These are phyloP conservation scores for Chaetothyriales sp. DNA, from an alignment of 2,329 filamentous ascomycete genomes.

Conservation along the genomic window DNA sequence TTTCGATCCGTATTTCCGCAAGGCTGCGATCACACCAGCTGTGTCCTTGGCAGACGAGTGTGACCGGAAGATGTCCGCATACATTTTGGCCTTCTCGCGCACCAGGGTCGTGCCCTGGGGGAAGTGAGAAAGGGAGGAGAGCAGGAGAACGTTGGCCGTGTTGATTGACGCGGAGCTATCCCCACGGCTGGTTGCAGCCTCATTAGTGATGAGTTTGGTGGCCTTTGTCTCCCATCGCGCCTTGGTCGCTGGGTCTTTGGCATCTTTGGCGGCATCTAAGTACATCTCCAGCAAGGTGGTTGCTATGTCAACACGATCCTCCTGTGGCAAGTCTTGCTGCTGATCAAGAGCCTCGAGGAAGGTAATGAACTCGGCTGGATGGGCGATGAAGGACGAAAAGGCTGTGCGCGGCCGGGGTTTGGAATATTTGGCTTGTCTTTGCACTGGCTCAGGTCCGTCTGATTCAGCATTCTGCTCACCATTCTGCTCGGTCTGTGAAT, in stretches of 20 bases:
- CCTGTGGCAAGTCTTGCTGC: conserved; percentile 52
- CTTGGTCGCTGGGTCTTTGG: conserved; percentile 46
- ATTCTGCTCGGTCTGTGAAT: conserved; percentile 26
- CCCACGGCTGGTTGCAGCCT: not conserved
- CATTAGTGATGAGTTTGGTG: conserved; percentile 68
- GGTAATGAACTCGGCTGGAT: conserved; percentile 75
- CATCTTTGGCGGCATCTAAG: conserved; percentile 67
- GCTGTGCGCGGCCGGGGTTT: conserved; percentile 72
- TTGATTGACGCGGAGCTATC: conserved; percentile 50
- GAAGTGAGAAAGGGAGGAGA: conserved; percentile 86
- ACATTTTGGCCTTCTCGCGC: conserved; percentile 78
- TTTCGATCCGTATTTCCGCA: conserved; percentile 79
- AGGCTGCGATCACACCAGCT: conserved; percentile 69
- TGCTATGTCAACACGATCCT: conserved; percentile 72
- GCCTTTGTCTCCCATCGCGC: conserved; percentile 82
- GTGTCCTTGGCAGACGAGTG: conserved; percentile 90
- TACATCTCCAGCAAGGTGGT: conserved; percentile 98
- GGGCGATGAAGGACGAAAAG: conserved; percentile 93
- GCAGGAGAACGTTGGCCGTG: conserved; percentile 79
- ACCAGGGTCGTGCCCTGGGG: conserved; percentile 80
- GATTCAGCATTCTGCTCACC: conserved; percentile 18
- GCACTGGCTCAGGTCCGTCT: conserved; percentile 24
- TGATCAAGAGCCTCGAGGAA: conserved; percentile 81
- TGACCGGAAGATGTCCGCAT: conserved; percentile 91
- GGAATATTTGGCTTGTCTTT: conserved; percentile 42